Percentiles rank a stretch among this genome's conserved stretches.
Evolutionary conservation across 2,329 filamentous ascomycete genomes (phyloP).

Genomic region (Fusarium goolgardi): DNA sequence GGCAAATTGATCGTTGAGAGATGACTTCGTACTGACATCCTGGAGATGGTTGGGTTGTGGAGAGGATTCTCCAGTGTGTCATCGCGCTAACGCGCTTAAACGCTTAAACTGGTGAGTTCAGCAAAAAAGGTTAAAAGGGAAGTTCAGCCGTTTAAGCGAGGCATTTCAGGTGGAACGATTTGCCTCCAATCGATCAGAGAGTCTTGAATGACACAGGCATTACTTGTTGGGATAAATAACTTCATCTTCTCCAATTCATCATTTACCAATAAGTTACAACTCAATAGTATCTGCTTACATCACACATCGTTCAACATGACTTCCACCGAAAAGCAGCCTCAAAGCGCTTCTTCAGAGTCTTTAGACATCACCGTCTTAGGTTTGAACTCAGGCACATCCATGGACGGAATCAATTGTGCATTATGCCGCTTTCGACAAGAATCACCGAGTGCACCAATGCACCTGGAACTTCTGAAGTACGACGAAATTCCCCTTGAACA

Average conservation of each 20-base stretch:
- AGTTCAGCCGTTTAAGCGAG: neutral
- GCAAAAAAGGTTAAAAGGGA: neutral
- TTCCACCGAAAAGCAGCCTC: neutral
- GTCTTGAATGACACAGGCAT: no score
- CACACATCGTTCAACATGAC: neutral
- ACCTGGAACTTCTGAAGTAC: neutral
- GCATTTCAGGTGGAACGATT: no score
- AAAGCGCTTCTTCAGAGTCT: neutral
- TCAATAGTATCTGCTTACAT: no score
- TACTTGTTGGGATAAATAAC: no score
- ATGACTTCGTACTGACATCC: no score
- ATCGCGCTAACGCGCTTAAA: neutral
- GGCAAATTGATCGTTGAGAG: no score
- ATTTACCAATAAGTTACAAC: no score
- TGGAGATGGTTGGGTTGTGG: no score
- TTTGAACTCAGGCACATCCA: neutral
- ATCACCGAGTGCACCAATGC: neutral
- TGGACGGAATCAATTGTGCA: neutral
- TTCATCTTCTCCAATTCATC: no score
- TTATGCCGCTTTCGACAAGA: neutral
- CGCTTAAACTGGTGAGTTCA: neutral
- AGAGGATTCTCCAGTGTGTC: no score
- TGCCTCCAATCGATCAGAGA: no score
- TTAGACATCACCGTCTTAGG: neutral
- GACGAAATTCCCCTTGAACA: slow-evolving; percentile 1